A percentile compares a stretch with the other conserved stretches of the same genome.
phyloP scores from a whole-genome alignment of 1,284 basidiomycete species.

The Jaminaea rosea region DNA sequence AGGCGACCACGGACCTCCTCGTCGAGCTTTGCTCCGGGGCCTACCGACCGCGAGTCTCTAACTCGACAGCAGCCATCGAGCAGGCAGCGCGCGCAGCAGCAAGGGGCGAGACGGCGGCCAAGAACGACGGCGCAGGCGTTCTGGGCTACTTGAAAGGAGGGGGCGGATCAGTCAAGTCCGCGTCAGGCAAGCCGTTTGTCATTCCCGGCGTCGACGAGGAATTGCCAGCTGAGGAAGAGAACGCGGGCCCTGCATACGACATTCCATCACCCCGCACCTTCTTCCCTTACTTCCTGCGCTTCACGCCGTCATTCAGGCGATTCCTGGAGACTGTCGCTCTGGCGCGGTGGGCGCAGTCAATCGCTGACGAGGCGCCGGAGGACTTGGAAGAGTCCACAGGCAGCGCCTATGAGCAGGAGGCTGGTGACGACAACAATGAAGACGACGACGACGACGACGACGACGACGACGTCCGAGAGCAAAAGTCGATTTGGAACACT shows the following conservation, averaged over 20 bases:
- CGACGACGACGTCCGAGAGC: conserved; percentile 60
- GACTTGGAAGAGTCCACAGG: background rate
- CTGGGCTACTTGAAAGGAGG: background rate
- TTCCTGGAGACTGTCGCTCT: conserved; percentile 82
- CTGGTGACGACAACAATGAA: conserved; percentile 9
- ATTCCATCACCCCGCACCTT: conserved; percentile 74
- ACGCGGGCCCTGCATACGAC: conserved; percentile 47
- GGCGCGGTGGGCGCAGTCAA: conserved; percentile 68
- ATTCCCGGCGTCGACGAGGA: conserved; percentile 2
- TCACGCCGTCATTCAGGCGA: conserved; percentile 68
- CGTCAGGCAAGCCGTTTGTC: conserved; percentile 5
- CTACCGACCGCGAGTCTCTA: conserved; percentile 12
- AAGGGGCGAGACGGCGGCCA: background rate
- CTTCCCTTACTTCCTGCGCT: conserved; percentile 90
- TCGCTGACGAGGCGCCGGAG: conserved; percentile 42
- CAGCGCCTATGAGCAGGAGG: conserved; percentile 8
- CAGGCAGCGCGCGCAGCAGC: background rate
- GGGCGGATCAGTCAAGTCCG: conserved; percentile 5
- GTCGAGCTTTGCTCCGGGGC: conserved; percentile 82
- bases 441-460: conserved; percentile 41
- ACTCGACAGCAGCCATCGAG: conserved; percentile 11
- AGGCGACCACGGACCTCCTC: conserved; percentile 78
- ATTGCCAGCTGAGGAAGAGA: background rate
- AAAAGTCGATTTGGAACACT: conserved; percentile 88
- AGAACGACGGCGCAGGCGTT: background rate